Conservation (phyloP, 176 grass and related monocot genomes). For the Bromus sterilis region DNA sequence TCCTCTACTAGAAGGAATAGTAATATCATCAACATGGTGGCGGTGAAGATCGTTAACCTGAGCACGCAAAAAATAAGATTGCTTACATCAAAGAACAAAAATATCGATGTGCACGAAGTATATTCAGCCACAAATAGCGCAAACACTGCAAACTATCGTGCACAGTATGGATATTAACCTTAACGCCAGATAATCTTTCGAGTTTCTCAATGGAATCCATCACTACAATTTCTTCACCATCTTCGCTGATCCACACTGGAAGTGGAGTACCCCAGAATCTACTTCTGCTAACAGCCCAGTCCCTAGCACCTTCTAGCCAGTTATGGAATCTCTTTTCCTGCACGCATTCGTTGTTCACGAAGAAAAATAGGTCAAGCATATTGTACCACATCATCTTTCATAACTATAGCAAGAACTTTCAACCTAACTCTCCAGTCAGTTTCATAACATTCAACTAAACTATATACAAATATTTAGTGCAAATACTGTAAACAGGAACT, state of each 20-base stretch:
- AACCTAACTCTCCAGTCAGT: conserved; percentile 8
- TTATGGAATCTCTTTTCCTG: conserved; percentile 99
- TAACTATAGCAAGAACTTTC: neutral
- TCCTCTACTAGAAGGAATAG: conserved; percentile 83
- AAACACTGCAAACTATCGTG: conserved; percentile 11
- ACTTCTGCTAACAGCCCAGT: conserved; percentile 94
- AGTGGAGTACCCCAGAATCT: conserved; percentile 99
- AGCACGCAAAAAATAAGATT: conserved; percentile 4
- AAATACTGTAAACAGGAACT: conserved; percentile 11
- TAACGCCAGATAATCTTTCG: conserved; percentile 84
- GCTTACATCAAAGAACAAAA: neutral
- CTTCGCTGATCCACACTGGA: conserved; percentile 88
- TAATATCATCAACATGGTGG: conserved; percentile 96
- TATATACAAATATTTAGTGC: neutral
- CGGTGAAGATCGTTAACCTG: conserved; percentile 96
- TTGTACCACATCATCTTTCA: neutral
- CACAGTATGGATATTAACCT: conserved; percentile 46
- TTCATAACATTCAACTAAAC: neutral
- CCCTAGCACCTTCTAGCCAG: conserved; percentile 97
- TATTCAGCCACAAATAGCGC: neutral
- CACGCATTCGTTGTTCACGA: conserved; percentile 7
- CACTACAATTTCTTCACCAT: conserved; percentile 84
- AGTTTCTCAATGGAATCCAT: conserved; percentile 94
- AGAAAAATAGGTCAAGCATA: conserved; percentile 25
- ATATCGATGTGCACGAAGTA: neutral